A percentile compares a stretch with the other conserved stretches of the same genome.
These are phyloP conservation scores for Fraxinus excelsior DNA, from an alignment of 257 asterid species.

Conservation along the genomic window DNA sequence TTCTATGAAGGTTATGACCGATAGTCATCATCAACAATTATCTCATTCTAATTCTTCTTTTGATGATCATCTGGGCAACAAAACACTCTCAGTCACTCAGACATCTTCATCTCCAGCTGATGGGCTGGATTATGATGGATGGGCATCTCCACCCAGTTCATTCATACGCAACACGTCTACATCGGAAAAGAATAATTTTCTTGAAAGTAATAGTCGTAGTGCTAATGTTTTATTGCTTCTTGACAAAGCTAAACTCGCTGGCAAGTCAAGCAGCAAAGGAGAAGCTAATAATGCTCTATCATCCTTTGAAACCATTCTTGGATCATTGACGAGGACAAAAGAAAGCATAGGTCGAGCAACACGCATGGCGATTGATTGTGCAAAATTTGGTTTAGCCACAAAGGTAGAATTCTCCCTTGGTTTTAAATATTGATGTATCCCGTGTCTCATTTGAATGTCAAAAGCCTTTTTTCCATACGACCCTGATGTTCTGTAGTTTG, in stretches of 20 bases:
- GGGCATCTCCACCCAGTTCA: slow-evolving; percentile 56
- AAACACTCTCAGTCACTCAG: slow-evolving; percentile 50
- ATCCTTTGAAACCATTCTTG: slow-evolving; percentile 69
- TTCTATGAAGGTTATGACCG: slow-evolving; percentile 41
- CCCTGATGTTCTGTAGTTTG: background rate
- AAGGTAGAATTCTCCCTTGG: slow-evolving; percentile 53
- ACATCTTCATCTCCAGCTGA: slow-evolving; percentile 63
- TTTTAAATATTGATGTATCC: slow-evolving; percentile 4
- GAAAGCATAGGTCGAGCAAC: slow-evolving; percentile 90
- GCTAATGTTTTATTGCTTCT: slow-evolving; percentile 53
- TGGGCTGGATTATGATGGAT: slow-evolving; percentile 51
- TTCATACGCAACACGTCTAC: slow-evolving; percentile 48
- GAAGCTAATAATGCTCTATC: slow-evolving; percentile 47
- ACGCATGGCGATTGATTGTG: slow-evolving; percentile 83
- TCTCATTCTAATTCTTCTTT: slow-evolving; percentile 45
- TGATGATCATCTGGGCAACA: slow-evolving; percentile 46
- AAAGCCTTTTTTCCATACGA: background rate
- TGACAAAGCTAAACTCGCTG: slow-evolving; percentile 51
- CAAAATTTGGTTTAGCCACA: slow-evolving; percentile 78
- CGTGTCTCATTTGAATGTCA: slow-evolving; percentile 5
- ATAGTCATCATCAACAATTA: slow-evolving; percentile 25
- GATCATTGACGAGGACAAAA: slow-evolving; percentile 77
- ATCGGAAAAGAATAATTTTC: slow-evolving; percentile 40
- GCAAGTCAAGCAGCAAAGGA: slow-evolving; percentile 59
- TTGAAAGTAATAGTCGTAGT: slow-evolving; percentile 51